Conservation (phyloP, 2,329 filamentous ascomycete genomes). For the Fusarium anthophilum region DNA sequence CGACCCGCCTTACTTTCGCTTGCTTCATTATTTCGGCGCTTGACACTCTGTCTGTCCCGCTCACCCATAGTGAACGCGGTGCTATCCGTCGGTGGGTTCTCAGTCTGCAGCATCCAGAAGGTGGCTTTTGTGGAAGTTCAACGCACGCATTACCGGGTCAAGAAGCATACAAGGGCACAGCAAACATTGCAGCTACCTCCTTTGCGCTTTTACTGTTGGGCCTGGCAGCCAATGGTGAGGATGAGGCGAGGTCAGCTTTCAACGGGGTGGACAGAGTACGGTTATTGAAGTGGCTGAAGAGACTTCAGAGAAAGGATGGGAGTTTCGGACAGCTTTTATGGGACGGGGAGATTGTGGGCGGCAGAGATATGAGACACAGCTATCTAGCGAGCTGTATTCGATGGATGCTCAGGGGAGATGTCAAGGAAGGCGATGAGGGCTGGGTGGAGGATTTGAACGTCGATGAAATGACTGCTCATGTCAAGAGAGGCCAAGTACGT, state of each 20-base stretch:
- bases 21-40: slow-evolving; percentile 90
- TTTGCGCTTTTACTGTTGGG: slow-evolving; percentile 84
- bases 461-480: slow-evolving; percentile 73
- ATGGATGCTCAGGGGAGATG: slow-evolving; percentile 78
- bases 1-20: slow-evolving; percentile 86
- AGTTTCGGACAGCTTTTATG: slow-evolving; percentile 89
- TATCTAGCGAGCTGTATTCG: slow-evolving; percentile 84
- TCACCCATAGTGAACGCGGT: slow-evolving; percentile 56
- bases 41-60: slow-evolving; percentile 76
- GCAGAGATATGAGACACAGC: slow-evolving; percentile 86
- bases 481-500: slow-evolving; percentile 68
- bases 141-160: slow-evolving; percentile 60
- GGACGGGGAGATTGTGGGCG: slow-evolving; percentile 71
- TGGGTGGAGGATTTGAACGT: slow-evolving; percentile 79
- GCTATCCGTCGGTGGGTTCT: slow-evolving; percentile 80
- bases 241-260: slow-evolving; percentile 57
- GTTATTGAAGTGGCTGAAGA: slow-evolving; percentile 78
- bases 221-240: slow-evolving; percentile 54
- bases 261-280: slow-evolving; percentile 71
- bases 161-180: slow-evolving; percentile 58
- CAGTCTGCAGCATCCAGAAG: slow-evolving; percentile 81
- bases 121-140: slow-evolving; percentile 89
- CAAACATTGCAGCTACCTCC: slow-evolving; percentile 87
- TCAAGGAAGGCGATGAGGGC: slow-evolving; percentile 59
- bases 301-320: slow-evolving; percentile 82